Base-by-base conservation (phyloP, 2,329 filamentous ascomycete genomes). In the Paraconiothyrium sp. region DNA sequence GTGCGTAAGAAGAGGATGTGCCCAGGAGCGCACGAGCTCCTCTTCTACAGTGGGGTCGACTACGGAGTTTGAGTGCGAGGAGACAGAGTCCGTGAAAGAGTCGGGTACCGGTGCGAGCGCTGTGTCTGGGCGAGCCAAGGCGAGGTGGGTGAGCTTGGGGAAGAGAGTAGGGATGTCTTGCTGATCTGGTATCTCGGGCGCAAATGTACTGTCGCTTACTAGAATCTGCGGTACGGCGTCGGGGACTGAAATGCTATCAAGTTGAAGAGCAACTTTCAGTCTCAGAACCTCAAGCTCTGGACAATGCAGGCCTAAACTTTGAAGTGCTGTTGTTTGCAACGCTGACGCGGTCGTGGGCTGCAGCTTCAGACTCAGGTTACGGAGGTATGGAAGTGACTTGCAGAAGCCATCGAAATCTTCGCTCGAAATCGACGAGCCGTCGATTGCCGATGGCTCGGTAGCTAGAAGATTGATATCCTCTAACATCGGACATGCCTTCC, bases 371-470 rank as follows among this genome's bases (percentile, higher is more conserved):
- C 55, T 68, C 16, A 78, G 56, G 20, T 61, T 65, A 16, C 59
- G 57, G 0, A 78, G 65, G 10, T 62, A 39, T n/a, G 73, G 70
- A 14, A 73, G 32, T 5, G 54, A 56, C 52, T 59, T 57, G 59
- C 74, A 76, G 43, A 77, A 76, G 2, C 46, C 49, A 22, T 74
- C 71, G 48, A 77, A 76, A 4, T 76, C 65, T 9, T 56, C 39
- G 20, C 61, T 66, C 11, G 69, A 70, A 2, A 77, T 72, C 6
- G 46, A 52, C 3, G 73, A 72, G 6, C 69, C 74, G 50, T 78
- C 68, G 16, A 78, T 72, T 1, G 70, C 67, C 35, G 69, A 70
- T 4, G 74, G 69, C 37, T 72, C 70, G 1, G 67, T 64, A 2
- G 63, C 69, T 16, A 71, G 61, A n/a, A 78, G 57, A 43, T 70